phyloP scores from a whole-genome alignment of 371 early-diverging fungal species.

The Rhizomucor pusillus region DNA sequence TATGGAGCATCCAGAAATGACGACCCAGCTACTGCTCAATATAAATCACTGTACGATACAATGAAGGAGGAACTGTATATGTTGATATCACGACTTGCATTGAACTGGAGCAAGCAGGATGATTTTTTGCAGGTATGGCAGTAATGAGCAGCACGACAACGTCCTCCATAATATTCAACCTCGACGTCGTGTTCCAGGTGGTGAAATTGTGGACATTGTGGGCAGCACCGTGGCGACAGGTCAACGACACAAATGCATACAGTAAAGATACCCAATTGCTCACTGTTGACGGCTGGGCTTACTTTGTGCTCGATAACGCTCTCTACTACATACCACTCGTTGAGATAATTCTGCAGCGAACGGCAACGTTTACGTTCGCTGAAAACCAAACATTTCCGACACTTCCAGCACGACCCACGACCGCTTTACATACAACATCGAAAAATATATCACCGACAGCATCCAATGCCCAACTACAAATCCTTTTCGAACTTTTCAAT shows the following conservation, averaged over 20 bases:
- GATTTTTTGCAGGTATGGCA: slow-evolving; percentile 21
- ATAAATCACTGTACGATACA: slow-evolving; percentile 12
- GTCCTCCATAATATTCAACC: not conserved
- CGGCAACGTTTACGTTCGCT: slow-evolving; percentile 16
- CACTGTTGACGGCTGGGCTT: slow-evolving; percentile 20
- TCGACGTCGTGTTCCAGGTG: slow-evolving; percentile 4
- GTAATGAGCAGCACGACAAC: not conserved
- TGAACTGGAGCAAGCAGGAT: slow-evolving; percentile 32
- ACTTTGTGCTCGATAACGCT: slow-evolving; percentile 28
- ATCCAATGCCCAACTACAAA: slow-evolving; percentile 16
- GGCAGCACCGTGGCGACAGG: slow-evolving; percentile 34
- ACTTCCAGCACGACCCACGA: not conserved
- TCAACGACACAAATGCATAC: slow-evolving; percentile 1
- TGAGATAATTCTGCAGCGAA: slow-evolving; percentile 25
- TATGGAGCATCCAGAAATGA: not conserved
- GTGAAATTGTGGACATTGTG: slow-evolving; percentile 32
- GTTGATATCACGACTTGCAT: slow-evolving; percentile 28
- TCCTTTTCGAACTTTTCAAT: slow-evolving; percentile 23
- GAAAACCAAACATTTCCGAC: slow-evolving; percentile 3
- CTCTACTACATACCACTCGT: slow-evolving; percentile 26
- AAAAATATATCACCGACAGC: not conserved
- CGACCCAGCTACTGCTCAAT: slow-evolving; percentile 7
- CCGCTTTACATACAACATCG: slow-evolving; percentile 1
- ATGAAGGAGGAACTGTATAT: slow-evolving; percentile 25
- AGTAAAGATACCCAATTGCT: slow-evolving; percentile 7